These are phyloP conservation scores for Cyberlindnera maritima DNA, from an alignment of 805 yeast genomes.

Conservation along the genomic window DNA sequence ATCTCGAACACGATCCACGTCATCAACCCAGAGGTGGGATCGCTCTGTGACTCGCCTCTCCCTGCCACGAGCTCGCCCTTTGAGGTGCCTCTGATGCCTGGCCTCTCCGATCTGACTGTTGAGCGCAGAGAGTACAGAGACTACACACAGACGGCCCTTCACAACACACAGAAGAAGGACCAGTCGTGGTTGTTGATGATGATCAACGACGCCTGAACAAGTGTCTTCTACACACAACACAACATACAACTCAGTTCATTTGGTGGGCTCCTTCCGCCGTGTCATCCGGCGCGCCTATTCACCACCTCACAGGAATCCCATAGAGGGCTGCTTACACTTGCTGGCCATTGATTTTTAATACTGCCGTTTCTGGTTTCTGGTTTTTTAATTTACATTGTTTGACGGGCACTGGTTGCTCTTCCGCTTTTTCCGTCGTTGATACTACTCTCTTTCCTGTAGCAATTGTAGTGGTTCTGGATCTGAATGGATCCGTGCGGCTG, in stretches of 20 bases:
- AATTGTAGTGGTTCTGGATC: too few relatives aligned
- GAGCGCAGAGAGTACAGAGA: not conserved
- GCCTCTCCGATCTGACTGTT: not conserved
- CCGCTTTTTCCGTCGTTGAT: too few relatives aligned
- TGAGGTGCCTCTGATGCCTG: not conserved
- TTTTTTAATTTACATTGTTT: not conserved
- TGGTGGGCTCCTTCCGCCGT: not conserved
- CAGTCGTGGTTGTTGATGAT: conserved; percentile 28
- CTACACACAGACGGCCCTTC: conserved; percentile 9
- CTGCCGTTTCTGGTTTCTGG: not conserved
- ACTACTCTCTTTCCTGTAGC: too few relatives aligned
- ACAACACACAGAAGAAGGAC: conserved; percentile 18
- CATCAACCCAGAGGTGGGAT: conserved; percentile 18
- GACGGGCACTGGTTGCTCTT: too few relatives aligned
- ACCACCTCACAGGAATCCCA: not conserved
- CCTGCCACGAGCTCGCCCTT: conserved; percentile 1
- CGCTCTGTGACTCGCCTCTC: conserved; percentile 14
- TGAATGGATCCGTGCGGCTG: too few relatives aligned
- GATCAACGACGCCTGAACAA: conserved; percentile 21
- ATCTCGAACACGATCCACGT: conserved; percentile 22
- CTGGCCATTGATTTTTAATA: not conserved
- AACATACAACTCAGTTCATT: not conserved
- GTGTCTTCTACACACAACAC: not conserved
- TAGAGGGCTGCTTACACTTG: not conserved
- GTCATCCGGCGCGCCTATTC: not conserved